Evolutionary conservation across 768 basidiomycete genomes (phyloP), one percentile per base, ranked within the genome.

Genomic region (Mycena floridula): DNA sequence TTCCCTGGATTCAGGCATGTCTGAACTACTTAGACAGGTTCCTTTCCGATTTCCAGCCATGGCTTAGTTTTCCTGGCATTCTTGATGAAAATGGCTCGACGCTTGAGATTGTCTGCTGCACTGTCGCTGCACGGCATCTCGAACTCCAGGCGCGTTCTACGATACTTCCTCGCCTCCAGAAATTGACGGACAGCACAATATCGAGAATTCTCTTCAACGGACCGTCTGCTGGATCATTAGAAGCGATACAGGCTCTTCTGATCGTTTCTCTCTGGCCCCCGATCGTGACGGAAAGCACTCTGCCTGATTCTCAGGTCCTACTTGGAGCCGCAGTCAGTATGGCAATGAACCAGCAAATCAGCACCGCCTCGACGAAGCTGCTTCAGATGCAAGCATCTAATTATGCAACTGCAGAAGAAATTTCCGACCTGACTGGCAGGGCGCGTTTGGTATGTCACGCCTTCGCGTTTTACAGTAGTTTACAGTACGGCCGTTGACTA

Each of bases 221-320:
- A 13, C 50, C 61, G 25, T 63, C 60, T 21, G 47, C 41, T 11
- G 45, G 49, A 28, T 68, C 68, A 25, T 58, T 63, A 16, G 67
- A 71, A 41, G 57, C 62, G 11, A 65, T 70, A 15, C 66, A 67
- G 41, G 60, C 64, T 7, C 59, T 65, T 40, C 57, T 68, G 24
- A 51, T 72, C 7, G 54, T 71, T n/a, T 65, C 70, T 3, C 28
- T 71, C 22, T 70, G 69, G 69, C 67, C 69, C 11, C 53, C 68
- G 25, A 60, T 57, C 23, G 52, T 58, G 16, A 11, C 23, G 15
- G 47, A 43, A 22, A 35, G 42, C 43, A 22, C n/a, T 4, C 61
- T 63, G 3, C 18, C 15, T 13, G 68, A 70, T 23, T 66, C 61
- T 24, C 61, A 67, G 39, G 44, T 70, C 23, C 48, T 60, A n/a